These are phyloP conservation scores for Neonectria magnoliae DNA, from an alignment of 2,329 filamentous ascomycete genomes.

Conservation along the genomic window DNA sequence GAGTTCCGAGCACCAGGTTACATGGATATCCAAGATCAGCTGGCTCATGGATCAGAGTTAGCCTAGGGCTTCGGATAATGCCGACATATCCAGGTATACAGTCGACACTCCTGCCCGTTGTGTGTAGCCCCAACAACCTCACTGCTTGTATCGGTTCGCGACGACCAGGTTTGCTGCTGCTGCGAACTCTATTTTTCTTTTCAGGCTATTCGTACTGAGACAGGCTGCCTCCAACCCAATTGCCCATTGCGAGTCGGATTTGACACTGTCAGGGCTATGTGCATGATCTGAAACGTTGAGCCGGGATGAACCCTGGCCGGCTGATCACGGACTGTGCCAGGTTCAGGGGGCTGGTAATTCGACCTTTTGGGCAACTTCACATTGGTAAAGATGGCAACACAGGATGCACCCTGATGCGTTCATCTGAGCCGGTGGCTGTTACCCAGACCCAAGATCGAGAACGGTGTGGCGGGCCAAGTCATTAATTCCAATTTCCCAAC, in stretches of 20 bases:
- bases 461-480: slow-evolving; percentile 15
- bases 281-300: slow-evolving; percentile 26
- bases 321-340: slow-evolving; percentile 21
- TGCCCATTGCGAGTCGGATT: slow-evolving; percentile 1
- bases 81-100: neutral
- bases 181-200: neutral
- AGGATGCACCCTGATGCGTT: slow-evolving; percentile 10
- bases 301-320: slow-evolving; percentile 13
- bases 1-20: neutral
- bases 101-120: neutral
- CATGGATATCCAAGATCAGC: neutral
- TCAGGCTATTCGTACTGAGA: slow-evolving; percentile 16
- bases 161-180: slow-evolving; percentile 2
- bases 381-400: slow-evolving; percentile 6
- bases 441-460: slow-evolving; percentile 27
- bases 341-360: slow-evolving; percentile 16
- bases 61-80: neutral
- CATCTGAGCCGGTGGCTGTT: slow-evolving; percentile 15
- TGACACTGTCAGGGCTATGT: slow-evolving; percentile 8
- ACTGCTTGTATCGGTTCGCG: slow-evolving; percentile 8
- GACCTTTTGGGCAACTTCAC: slow-evolving; percentile 8
- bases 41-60: neutral
- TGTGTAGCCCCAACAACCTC: neutral
- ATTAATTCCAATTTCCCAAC: slow-evolving; percentile 24
- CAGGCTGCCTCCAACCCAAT: neutral